Conservation (phyloP, 1,284 basidiomycete genomes). For the Moesziomyces globuligerus region DNA sequence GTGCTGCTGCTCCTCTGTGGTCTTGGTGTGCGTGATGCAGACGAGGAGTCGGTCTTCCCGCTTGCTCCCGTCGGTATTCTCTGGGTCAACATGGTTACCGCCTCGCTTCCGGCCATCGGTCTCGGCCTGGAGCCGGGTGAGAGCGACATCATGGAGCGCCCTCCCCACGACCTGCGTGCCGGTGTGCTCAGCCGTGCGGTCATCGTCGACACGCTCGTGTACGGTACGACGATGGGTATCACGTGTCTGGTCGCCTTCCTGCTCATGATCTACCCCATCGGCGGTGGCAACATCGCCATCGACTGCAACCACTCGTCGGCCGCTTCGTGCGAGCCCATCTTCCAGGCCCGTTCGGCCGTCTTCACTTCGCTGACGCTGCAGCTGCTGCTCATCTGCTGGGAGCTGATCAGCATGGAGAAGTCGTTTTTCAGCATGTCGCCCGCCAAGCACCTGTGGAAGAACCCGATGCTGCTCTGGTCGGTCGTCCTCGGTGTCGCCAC, state of each 20-base stretch:
- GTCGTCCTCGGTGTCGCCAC: conserved; percentile 53
- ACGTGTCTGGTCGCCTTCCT: conserved; percentile 59
- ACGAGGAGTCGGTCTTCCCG: conserved; percentile 57
- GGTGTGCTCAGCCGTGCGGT: conserved; percentile 58
- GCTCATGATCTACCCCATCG: conserved; percentile 59
- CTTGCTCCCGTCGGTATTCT: conserved; percentile 59
- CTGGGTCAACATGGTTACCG: conserved; percentile 62
- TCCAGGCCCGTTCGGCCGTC: conserved; percentile 58
- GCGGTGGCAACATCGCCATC: conserved; percentile 44
- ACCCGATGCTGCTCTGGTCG: conserved; percentile 58
- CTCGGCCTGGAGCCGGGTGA: conserved; percentile 58
- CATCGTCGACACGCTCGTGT: conserved; percentile 60
- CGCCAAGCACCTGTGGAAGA: conserved; percentile 51
- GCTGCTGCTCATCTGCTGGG: conserved; percentile 58
- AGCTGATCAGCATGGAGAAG: conserved; percentile 57
- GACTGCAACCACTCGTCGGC: conserved; percentile 58
- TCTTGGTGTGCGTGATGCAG: conserved; percentile 55
- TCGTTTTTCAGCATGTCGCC: conserved; percentile 56
- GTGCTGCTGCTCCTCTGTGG: conserved; percentile 60
- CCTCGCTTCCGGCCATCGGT: conserved; percentile 59
- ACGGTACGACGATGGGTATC: conserved; percentile 56
- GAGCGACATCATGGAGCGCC: conserved; percentile 56
- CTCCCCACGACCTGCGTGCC: conserved; percentile 52
- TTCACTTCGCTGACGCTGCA: conserved; percentile 59
- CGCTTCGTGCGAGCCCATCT: conserved; percentile 51